Conservation (phyloP, 1,284 basidiomycete species). For the Leccinum subfulvum region DNA sequence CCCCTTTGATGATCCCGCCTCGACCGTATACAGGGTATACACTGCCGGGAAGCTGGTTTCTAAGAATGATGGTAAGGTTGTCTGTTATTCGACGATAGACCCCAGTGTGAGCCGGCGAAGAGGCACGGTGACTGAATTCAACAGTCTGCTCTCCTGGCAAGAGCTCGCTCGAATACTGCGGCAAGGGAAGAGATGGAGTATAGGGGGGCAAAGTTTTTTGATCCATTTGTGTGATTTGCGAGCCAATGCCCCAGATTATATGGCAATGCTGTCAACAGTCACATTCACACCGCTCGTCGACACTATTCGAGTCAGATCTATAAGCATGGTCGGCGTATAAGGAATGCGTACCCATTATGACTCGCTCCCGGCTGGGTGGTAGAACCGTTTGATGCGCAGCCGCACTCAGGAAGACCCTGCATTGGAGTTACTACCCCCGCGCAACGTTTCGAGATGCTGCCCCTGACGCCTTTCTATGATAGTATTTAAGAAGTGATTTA, state of each 20-base stretch:
- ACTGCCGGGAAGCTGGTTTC: constrained; percentile 23
- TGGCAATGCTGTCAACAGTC: background rate
- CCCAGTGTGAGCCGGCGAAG: constrained; percentile 13
- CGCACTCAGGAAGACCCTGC: background rate
- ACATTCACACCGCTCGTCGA: background rate
- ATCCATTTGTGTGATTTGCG: constrained; percentile 13
- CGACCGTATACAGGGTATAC: constrained; percentile 26
- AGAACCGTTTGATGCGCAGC: background rate
- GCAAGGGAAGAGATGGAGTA: constrained; percentile 25
- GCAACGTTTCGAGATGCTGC: background rate
- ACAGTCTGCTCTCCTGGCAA: constrained; percentile 29
- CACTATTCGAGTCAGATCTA: constrained; percentile 7
- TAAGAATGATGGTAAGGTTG: constrained; percentile 25
- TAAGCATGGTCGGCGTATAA: background rate
- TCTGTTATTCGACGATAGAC: constrained; percentile 35
- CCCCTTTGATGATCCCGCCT: constrained; percentile 24
- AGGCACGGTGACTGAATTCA: constrained; percentile 13
- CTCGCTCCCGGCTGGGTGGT: background rate
- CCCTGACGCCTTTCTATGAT: background rate
- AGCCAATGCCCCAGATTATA: background rate
- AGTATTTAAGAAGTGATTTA: background rate
- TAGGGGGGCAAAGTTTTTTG: constrained; percentile 21
- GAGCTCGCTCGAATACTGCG: constrained; percentile 26
- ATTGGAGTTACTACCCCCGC: background rate
- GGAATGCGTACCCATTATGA: background rate